These are phyloP conservation scores for Aspergillus affinis DNA, from an alignment of 495 filamentous ascomycete genomes.

Conservation along the genomic window DNA sequence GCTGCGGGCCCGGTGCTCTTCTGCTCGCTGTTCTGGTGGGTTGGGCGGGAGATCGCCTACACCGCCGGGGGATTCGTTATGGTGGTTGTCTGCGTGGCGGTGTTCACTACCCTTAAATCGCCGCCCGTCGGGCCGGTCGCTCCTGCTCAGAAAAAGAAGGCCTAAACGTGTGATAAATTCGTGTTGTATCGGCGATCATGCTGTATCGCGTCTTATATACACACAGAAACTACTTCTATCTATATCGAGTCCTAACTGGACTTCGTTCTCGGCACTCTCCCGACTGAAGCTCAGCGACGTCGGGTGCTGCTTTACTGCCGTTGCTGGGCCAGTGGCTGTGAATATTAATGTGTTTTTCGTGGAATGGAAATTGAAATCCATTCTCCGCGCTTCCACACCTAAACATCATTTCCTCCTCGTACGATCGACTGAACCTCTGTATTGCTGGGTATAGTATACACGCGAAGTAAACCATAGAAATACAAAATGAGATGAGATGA, in stretches of 20 bases:
- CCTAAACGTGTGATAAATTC: neutral
- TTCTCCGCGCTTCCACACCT: neutral
- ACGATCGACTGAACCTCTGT: neutral
- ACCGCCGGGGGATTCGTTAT: conserved; percentile 77
- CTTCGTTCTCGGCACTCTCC: neutral
- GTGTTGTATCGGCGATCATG: neutral
- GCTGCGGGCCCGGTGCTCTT: conserved; percentile 86
- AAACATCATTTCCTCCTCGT: neutral
- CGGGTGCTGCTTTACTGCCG: neutral
- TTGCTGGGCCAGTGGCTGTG: conserved; percentile 8
- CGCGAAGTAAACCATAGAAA: neutral
- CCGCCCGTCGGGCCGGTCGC: conserved; percentile 23
- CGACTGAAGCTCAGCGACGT: neutral
- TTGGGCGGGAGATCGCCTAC: conserved; percentile 84
- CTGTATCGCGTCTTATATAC: neutral
- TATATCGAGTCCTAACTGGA: neutral
- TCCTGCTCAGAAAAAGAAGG: conserved; percentile 16
- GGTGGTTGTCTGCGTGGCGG: conserved; percentile 66
- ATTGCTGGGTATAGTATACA: conserved; percentile 12
- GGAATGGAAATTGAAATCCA: neutral
- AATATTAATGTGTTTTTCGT: neutral
- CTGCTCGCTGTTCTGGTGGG: conserved; percentile 99
- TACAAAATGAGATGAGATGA: conserved; percentile 4
- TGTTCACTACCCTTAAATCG: conserved; percentile 63
- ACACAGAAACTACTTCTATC: neutral